phyloP scores from a whole-genome alignment of 352 stramenopile genomes.

The Pythium brachiatum region DNA sequence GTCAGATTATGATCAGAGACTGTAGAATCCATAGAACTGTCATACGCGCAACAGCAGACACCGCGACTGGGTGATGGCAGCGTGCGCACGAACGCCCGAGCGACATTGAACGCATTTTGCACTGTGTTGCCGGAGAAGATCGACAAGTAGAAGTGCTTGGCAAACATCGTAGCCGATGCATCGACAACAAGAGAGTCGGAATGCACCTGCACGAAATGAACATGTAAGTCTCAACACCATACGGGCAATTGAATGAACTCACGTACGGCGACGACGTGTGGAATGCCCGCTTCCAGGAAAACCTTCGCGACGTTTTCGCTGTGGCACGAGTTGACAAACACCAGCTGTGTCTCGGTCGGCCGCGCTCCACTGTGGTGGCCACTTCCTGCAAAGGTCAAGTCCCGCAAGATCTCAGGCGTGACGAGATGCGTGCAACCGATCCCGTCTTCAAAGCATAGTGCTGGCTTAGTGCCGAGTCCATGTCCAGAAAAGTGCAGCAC shows the following conservation, averaged over 20 bases:
- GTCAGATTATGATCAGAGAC: background rate
- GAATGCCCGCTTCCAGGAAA: constrained; percentile 86
- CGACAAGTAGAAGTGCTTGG: constrained; percentile 84
- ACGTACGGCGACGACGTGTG: constrained; percentile 85
- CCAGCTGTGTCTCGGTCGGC: constrained; percentile 37
- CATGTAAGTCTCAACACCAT: background rate
- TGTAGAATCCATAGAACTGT: constrained; percentile 11
- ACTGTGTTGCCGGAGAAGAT: constrained; percentile 76
- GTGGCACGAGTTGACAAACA: constrained; percentile 85
- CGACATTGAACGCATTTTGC: constrained; percentile 69
- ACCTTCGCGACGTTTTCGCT: constrained; percentile 82
- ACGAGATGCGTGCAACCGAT: constrained; percentile 69
- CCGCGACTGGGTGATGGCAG: constrained; percentile 55
- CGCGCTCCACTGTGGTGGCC: constrained; percentile 10
- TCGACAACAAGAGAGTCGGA: constrained; percentile 79
- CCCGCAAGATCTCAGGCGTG: constrained; percentile 52
- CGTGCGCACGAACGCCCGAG: constrained; percentile 58
- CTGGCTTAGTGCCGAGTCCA: constrained; percentile 55
- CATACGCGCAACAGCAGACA: constrained; percentile 79
- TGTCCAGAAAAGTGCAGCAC: constrained; percentile 80
- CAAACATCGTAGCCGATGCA: constrained; percentile 75
- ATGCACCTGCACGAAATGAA: constrained; percentile 42
- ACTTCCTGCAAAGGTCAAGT: constrained; percentile 58
- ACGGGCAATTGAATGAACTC: background rate
- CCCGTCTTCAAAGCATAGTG: constrained; percentile 78